Conservation (phyloP, 1,139 yeast genomes). For the Scheffersomyces segobiensis region DNA sequence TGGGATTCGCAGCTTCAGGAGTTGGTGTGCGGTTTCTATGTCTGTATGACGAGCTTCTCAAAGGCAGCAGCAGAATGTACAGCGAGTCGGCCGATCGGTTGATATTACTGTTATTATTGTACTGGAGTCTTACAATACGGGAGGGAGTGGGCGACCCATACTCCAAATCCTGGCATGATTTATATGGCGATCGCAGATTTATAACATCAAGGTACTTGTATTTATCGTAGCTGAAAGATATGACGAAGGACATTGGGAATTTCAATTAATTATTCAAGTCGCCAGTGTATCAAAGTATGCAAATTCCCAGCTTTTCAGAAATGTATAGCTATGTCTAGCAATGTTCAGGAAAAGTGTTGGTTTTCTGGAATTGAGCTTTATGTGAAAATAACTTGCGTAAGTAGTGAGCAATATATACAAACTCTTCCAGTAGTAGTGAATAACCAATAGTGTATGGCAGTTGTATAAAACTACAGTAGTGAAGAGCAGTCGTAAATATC, state of each 20-base stretch:
- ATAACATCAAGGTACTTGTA: background rate
- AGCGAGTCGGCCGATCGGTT: slow-evolving; percentile 2
- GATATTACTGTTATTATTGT: slow-evolving; percentile 4
- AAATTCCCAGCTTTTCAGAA: background rate
- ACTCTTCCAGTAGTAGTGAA: background rate
- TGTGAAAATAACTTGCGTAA: background rate
- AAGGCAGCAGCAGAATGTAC: background rate
- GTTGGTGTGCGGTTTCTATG: slow-evolving; percentile 6
- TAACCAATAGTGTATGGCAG: background rate
- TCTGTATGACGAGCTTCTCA: background rate
- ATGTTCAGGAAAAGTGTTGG: background rate
- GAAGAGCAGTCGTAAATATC: background rate
- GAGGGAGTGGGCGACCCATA: slow-evolving; percentile 7
- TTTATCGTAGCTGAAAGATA: background rate
- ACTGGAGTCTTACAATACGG: slow-evolving; percentile 11
- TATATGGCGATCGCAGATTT: background rate
- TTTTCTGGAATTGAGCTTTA: background rate
- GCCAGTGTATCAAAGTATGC: background rate
- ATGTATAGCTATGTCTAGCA: background rate
- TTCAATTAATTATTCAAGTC: background rate
- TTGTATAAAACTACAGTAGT: background rate
- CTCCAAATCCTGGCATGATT: background rate
- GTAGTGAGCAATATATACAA: background rate
- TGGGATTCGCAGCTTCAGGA: slow-evolving; percentile 4
- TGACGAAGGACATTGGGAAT: background rate